Conservation (phyloP, 2,329 filamentous ascomycete species). For the Purpureocillium lavendulum region DNA sequence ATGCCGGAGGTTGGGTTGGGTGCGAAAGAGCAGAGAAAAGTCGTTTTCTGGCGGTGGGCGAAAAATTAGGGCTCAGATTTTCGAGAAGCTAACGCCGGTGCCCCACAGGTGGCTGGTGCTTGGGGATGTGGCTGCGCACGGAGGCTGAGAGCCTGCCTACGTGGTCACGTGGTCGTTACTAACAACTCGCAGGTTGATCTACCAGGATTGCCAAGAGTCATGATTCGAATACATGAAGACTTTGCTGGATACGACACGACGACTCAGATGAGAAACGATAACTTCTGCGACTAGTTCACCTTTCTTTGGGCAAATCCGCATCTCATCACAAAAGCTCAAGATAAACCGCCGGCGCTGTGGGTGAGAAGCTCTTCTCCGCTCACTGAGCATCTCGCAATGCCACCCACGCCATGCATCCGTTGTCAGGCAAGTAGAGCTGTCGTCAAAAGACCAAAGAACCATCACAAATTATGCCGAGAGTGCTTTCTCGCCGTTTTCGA, state of each 20-base stretch:
- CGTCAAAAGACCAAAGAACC: slow-evolving; percentile 90
- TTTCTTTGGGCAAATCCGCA: too few species aligned
- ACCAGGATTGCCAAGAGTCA: too few species aligned
- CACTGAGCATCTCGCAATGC: slow-evolving; percentile 58
- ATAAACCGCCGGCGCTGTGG: too few species aligned
- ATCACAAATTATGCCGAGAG: slow-evolving; percentile 81
- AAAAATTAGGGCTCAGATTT: slow-evolving; percentile 28
- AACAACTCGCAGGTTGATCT: too few species aligned
- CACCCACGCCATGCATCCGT: slow-evolving; percentile 65
- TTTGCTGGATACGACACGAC: too few species aligned
- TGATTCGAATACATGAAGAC: too few species aligned
- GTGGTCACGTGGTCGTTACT: slow-evolving; percentile 4
- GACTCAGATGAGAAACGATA: too few species aligned
- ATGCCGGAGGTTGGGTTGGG: slow-evolving; percentile 18
- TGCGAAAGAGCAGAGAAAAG: slow-evolving; percentile 17
- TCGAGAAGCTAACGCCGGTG: slow-evolving; percentile 5
- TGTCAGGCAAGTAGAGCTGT: slow-evolving; percentile 74
- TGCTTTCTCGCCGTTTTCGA: slow-evolving; percentile 90
- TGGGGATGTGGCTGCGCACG: too few species aligned
- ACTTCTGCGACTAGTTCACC: too few species aligned
- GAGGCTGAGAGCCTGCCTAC: too few species aligned
- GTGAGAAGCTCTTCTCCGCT: too few species aligned
- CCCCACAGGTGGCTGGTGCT: slow-evolving; percentile 12
- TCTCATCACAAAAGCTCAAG: too few species aligned
- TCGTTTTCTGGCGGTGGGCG: slow-evolving; percentile 21